Evolutionary conservation across 305 asterid species (phyloP).

Genomic region (Andrographis paniculata): DNA sequence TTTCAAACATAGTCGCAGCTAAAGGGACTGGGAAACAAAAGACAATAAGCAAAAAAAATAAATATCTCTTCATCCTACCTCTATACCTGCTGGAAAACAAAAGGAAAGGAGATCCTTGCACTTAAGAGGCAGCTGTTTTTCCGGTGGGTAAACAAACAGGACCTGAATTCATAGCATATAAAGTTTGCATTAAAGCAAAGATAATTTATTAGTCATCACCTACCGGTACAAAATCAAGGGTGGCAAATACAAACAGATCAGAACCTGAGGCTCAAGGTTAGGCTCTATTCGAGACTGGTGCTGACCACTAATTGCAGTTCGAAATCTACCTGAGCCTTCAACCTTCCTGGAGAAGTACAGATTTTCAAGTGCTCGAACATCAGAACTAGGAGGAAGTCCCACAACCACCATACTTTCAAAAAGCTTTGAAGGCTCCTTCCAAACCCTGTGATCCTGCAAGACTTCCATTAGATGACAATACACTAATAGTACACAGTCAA

Average conservation of each 20-base stretch:
- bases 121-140: slow-evolving; percentile 86
- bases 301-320: slow-evolving; percentile 69
- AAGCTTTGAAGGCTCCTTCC: slow-evolving; percentile 85
- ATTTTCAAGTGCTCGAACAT: slow-evolving; percentile 82
- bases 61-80: slow-evolving; percentile 46
- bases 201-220: slow-evolving; percentile 5
- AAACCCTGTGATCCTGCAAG: slow-evolving; percentile 87
- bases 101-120: slow-evolving; percentile 95
- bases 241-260: slow-evolving; percentile 8
- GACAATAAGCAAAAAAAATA: slow-evolving; percentile 10
- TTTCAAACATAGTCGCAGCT: background rate
- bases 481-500: slow-evolving; percentile 21
- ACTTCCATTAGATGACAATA: slow-evolving; percentile 28
- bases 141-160: slow-evolving; percentile 98
- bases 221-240: slow-evolving; percentile 6
- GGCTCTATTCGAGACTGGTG: slow-evolving; percentile 89
- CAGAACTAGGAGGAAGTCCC: slow-evolving; percentile 92
- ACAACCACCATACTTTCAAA: slow-evolving; percentile 97
- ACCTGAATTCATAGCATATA: slow-evolving; percentile 50
- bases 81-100: slow-evolving; percentile 96
- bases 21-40: background rate
- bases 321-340: slow-evolving; percentile 84
- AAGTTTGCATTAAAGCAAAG: slow-evolving; percentile 1
- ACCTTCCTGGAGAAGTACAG: slow-evolving; percentile 69
- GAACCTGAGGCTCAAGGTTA: slow-evolving; percentile 97